Percentiles rank a stretch among this genome's conserved stretches.
Conservation (phyloP, 2,329 filamentous ascomycete species). For the Fusarium sp. region DNA sequence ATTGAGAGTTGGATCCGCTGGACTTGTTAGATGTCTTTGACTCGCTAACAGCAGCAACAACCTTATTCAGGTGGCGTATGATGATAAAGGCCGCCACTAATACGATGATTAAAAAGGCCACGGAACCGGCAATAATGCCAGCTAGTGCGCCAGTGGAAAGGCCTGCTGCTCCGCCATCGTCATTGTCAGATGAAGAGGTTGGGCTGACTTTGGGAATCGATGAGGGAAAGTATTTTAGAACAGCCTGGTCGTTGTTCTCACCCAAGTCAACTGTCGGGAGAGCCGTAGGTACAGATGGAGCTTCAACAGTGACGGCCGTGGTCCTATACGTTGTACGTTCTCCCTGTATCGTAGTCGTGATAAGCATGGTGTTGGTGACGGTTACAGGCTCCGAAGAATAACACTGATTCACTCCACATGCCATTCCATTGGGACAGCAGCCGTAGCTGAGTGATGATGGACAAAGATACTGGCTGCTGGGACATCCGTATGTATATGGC, state of each 20-base stretch:
- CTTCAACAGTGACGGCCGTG: conserved; percentile 52
- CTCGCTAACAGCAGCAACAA: conserved; percentile 53
- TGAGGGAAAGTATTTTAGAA: conserved; percentile 57
- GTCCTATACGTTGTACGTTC: conserved; percentile 52
- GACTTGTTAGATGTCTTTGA: conserved; percentile 47
- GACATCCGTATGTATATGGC: conserved; percentile 54
- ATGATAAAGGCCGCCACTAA: conserved; percentile 59
- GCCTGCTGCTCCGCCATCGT: conserved; percentile 43
- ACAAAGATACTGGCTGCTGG: conserved; percentile 57
- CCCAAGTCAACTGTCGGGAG: conserved; percentile 39
- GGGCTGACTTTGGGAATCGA: conserved; percentile 54
- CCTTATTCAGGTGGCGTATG: conserved; percentile 59
- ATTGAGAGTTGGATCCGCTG: conserved; percentile 44
- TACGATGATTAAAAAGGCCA: conserved; percentile 58
- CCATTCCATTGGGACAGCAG: conserved; percentile 61
- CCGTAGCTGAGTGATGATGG: conserved; percentile 61
- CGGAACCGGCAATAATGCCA: conserved; percentile 63
- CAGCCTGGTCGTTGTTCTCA: conserved; percentile 42
- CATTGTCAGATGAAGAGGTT: conserved; percentile 33
- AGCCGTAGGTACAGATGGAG: conserved; percentile 50
- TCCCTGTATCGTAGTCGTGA: conserved; percentile 57
- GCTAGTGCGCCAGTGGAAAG: conserved; percentile 56
- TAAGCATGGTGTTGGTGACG: conserved; percentile 53
- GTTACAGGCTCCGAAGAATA: conserved; percentile 59
- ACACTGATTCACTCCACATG: conserved; percentile 58